Evolutionary conservation across 306 rosid genomes (phyloP).

Genomic region (Sesbania bispinosa): DNA sequence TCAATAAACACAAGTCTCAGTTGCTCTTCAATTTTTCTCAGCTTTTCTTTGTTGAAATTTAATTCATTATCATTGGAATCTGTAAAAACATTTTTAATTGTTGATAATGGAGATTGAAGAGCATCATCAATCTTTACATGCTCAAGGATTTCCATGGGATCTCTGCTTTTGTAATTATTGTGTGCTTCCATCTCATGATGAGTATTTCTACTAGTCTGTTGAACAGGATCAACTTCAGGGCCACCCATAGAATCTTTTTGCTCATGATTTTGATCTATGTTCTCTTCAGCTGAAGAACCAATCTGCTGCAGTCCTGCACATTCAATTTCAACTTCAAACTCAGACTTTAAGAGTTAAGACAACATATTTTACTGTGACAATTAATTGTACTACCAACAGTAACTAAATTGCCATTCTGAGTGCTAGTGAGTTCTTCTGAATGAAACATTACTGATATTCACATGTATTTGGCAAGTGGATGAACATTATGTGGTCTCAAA

Average conservation of each 20-base stretch:
- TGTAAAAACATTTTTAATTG: conserved; percentile 44
- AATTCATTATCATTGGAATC: conserved; percentile 43
- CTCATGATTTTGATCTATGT: conserved; percentile 19
- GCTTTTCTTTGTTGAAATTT: conserved; percentile 44
- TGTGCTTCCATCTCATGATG: conserved; percentile 20
- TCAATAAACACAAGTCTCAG: conserved; percentile 56
- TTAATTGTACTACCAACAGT: neutral
- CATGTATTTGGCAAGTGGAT: neutral
- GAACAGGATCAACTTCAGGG: conserved; percentile 20
- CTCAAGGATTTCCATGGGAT: conserved; percentile 49
- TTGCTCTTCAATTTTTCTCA: conserved; percentile 52
- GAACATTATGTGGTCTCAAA: neutral
- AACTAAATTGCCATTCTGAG: neutral
- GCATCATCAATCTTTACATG: conserved; percentile 44
- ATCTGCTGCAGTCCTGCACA: conserved; percentile 37
- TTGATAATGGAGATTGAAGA: conserved; percentile 38
- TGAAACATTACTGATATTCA: neutral
- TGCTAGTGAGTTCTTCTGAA: conserved; percentile 3
- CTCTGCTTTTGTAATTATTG: conserved; percentile 19
- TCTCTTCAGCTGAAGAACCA: conserved; percentile 10
- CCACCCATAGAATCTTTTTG: conserved; percentile 12
- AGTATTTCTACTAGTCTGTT: neutral
- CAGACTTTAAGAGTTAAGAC: neutral
- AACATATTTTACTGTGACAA: neutral
- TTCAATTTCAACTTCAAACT: conserved; percentile 4